Evolutionary conservation across 345 rosid genomes (phyloP).

Genomic region (Rubroshorea leprosula): DNA sequence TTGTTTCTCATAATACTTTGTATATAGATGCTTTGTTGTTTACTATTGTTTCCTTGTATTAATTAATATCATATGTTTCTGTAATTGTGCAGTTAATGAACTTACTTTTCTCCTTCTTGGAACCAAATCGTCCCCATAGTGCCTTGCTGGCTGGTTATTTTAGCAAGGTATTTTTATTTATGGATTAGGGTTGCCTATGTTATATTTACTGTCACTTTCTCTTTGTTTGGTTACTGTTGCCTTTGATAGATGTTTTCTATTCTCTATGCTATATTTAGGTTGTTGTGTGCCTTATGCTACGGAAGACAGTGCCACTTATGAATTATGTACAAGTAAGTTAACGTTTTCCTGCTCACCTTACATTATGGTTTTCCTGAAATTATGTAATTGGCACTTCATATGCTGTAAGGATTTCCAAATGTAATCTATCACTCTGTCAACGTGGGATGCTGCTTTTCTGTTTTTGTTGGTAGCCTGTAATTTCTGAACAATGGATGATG

Average conservation of each 20-base stretch:
- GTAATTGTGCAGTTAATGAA: constrained; percentile 68
- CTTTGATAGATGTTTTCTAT: constrained; percentile 16
- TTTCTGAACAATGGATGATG: neutral
- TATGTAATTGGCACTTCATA: neutral
- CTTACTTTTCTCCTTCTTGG: constrained; percentile 88
- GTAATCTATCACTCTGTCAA: too few species aligned
- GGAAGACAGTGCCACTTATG: constrained; percentile 88
- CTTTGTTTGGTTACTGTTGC: neutral
- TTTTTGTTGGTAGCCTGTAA: neutral
- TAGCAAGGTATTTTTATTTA: constrained; percentile 62
- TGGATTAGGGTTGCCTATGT: neutral
- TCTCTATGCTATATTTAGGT: constrained; percentile 66
- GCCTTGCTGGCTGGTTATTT: constrained; percentile 93
- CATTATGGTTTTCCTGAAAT: neutral
- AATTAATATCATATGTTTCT: constrained; percentile 20
- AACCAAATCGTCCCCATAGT: constrained; percentile 80
- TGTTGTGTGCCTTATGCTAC: constrained; percentile 87
- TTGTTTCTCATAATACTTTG: constrained; percentile 4
- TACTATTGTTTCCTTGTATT: constrained; percentile 7
- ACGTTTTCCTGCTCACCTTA: neutral
- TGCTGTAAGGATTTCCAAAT: neutral
- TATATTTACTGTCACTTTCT: neutral
- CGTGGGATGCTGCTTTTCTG: neutral
- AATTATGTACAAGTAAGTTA: constrained; percentile 79
- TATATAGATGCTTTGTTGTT: neutral